Evolutionary conservation across 305 asterid species (phyloP).

Genomic region (Caryopteris hybrid): DNA sequence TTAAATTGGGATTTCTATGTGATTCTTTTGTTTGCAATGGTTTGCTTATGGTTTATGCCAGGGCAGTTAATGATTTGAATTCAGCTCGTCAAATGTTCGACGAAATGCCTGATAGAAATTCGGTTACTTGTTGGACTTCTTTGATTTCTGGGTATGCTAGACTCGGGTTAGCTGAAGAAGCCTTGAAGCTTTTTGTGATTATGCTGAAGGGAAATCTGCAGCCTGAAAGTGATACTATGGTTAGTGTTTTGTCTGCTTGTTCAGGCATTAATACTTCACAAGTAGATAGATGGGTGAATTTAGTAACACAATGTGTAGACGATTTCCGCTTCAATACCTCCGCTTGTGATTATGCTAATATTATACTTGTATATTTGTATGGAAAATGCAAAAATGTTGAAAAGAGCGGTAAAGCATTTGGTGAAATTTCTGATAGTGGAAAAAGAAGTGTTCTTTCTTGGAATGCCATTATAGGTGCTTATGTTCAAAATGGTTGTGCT

Average conservation of each 20-base stretch:
- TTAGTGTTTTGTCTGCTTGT: slow-evolving; percentile 67
- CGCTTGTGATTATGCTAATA: slow-evolving; percentile 36
- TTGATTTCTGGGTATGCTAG: slow-evolving; percentile 65
- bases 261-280: slow-evolving; percentile 33
- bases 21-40: slow-evolving; percentile 53
- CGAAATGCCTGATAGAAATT: slow-evolving; percentile 50
- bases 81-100: slow-evolving; percentile 57
- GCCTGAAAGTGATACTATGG: slow-evolving; percentile 64
- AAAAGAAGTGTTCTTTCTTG: slow-evolving; percentile 56
- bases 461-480: slow-evolving; percentile 62
- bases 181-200: slow-evolving; percentile 33
- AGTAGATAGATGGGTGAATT: slow-evolving; percentile 44
- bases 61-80: slow-evolving; percentile 35
- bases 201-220: slow-evolving; percentile 45
- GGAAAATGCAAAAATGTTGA: slow-evolving; percentile 53
- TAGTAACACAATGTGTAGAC: slow-evolving; percentile 16
- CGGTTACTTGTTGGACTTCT: slow-evolving; percentile 60
- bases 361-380: slow-evolving; percentile 46
- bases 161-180: slow-evolving; percentile 43
- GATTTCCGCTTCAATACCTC: background rate
- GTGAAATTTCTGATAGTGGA: slow-evolving; percentile 44
- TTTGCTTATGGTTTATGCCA: slow-evolving; percentile 47
- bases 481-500: slow-evolving; percentile 48
- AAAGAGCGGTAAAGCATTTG: slow-evolving; percentile 51
- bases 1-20: slow-evolving; percentile 41